A percentile compares a stretch with the other conserved stretches of the same genome.
Evolutionary conservation across 129 eudicot genomes (phyloP).

Genomic region (Calendula officinalis): DNA sequence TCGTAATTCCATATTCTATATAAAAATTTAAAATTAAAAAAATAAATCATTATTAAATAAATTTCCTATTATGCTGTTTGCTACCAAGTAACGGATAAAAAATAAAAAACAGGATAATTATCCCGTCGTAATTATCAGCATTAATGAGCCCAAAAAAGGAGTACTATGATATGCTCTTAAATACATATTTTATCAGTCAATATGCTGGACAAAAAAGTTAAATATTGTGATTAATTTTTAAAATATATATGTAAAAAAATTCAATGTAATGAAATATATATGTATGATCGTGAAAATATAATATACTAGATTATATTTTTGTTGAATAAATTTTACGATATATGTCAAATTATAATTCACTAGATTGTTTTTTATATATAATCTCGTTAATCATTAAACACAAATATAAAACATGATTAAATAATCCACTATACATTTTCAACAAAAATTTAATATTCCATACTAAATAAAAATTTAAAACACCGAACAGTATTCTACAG

Average conservation of each 20-base stretch:
- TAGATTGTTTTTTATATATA: background rate
- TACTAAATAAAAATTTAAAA: background rate
- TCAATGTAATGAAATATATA: background rate
- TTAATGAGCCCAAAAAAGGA: background rate
- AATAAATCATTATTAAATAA: background rate
- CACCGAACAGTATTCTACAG: background rate
- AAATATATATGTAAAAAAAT: background rate
- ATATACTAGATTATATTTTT: too few species aligned
- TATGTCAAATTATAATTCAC: too few species aligned
- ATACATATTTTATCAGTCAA: background rate
- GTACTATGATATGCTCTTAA: too few species aligned
- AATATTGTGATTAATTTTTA: background rate
- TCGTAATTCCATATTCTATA: slow-evolving; percentile 95
- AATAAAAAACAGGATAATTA: background rate
- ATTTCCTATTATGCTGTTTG: background rate
- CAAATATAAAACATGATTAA: background rate
- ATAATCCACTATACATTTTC: background rate
- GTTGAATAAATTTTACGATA: too few species aligned
- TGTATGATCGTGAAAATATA: background rate
- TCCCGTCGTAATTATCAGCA: background rate
- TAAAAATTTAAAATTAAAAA: too few species aligned
- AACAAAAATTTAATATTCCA: background rate
- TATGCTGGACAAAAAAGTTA: background rate
- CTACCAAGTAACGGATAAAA: background rate
- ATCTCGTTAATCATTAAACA: background rate